phyloP scores from a whole-genome alignment of 139 green algal species.

The Edaphochlamys debaryana region DNA sequence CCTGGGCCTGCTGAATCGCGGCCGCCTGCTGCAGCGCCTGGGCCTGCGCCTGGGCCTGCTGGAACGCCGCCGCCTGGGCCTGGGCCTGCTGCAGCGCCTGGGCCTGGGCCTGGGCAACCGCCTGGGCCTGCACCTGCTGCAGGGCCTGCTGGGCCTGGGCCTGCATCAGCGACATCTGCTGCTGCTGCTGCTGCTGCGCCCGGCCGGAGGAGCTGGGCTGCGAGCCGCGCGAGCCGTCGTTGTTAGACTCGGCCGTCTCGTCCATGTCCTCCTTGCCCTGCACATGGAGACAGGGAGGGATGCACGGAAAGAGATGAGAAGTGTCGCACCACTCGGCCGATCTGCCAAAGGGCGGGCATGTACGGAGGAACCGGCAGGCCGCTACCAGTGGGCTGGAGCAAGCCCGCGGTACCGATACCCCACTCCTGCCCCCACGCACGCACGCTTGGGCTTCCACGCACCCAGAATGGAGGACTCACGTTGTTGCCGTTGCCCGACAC shows the following conservation, averaged over 20 bases:
- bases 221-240: not conserved
- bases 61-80: not conserved
- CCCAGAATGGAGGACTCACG: not conserved
- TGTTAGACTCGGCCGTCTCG: slow-evolving; percentile 27
- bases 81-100: not conserved
- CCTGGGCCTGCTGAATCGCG: not conserved
- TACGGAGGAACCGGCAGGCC: no score
- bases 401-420: no score
- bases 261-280: slow-evolving; percentile 18
- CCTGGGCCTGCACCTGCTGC: not conserved
- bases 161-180: not conserved
- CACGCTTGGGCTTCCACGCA: no score
- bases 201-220: not conserved
- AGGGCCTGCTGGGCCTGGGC: not conserved
- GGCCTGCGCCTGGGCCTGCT: not conserved
- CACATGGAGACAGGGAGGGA: not conserved
- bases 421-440: no score
- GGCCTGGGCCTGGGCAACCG: not conserved
- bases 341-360: no score
- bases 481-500: slow-evolving; percentile 12
- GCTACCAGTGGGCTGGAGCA: no score
- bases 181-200: not conserved
- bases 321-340: no score
- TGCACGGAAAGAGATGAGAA: no score
- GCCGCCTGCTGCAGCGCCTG: not conserved